These are phyloP conservation scores for Chlorophyllum brunneum DNA, from an alignment of 768 basidiomycete genomes.

Conservation along the genomic window DNA sequence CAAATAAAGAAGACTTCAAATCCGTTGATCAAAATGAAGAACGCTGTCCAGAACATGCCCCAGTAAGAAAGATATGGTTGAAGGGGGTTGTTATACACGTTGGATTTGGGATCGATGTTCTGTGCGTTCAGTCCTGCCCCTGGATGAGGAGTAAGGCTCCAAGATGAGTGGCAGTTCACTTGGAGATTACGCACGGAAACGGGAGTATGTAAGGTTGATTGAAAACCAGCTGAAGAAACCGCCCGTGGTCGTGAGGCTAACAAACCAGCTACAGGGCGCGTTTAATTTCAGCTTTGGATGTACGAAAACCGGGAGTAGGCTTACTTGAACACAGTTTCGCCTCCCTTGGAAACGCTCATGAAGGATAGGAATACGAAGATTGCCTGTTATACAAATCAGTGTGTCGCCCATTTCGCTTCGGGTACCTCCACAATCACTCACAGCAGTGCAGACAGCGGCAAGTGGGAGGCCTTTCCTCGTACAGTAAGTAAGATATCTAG, in stretches of 20 bases:
- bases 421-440: conserved; percentile 19
- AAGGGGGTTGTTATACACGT: conserved; percentile 57
- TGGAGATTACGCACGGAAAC: conserved; percentile 49
- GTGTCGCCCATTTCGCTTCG: neutral
- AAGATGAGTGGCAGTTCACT: neutral
- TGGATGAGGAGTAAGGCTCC: conserved; percentile 17
- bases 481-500: conserved; percentile 37
- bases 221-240: conserved; percentile 68
- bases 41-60: conserved; percentile 59
- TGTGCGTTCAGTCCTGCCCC: conserved; percentile 62
- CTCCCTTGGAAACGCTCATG: conserved; percentile 59
- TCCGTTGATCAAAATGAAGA: conserved; percentile 55
- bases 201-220: conserved; percentile 70
- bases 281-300: neutral
- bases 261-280: conserved; percentile 51
- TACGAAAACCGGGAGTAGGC: conserved; percentile 10
- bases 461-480: conserved; percentile 48
- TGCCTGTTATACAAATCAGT: conserved; percentile 21
- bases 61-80: conserved; percentile 72
- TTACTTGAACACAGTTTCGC: conserved; percentile 56
- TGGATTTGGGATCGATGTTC: conserved; percentile 55
- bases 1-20: conserved; percentile 64
- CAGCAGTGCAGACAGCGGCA: conserved; percentile 31
- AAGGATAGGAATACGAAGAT: conserved; percentile 51
- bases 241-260: conserved; percentile 60